phyloP scores from a whole-genome alignment of 1,284 basidiomycete species.

The Papiliotrema terrestris region DNA sequence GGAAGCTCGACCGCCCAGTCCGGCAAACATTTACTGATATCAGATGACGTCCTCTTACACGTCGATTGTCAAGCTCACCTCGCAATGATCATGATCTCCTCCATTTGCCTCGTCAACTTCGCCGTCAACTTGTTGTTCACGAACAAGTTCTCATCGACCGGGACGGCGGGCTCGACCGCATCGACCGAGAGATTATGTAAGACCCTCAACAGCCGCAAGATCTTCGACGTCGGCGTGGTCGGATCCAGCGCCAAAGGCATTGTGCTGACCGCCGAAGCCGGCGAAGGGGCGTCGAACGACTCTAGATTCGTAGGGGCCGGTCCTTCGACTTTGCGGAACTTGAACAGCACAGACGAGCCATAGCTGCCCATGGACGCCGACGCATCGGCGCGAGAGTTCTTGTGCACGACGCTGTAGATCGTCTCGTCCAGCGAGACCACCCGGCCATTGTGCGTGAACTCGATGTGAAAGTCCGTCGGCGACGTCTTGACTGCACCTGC shows the following conservation, averaged over 20 bases:
- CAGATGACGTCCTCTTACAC: background rate
- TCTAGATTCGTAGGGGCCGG: slow-evolving; percentile 56
- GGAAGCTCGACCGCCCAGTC: slow-evolving; percentile 95
- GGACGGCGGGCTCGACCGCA: slow-evolving; percentile 24
- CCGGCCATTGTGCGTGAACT: slow-evolving; percentile 88
- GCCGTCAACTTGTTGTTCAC: slow-evolving; percentile 98
- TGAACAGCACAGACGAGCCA: slow-evolving; percentile 54
- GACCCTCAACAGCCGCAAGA: slow-evolving; percentile 82
- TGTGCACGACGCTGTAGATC: slow-evolving; percentile 90
- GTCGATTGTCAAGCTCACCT: slow-evolving; percentile 56
- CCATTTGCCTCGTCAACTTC: slow-evolving; percentile 94
- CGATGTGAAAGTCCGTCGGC: slow-evolving; percentile 92
- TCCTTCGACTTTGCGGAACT: slow-evolving; percentile 87
- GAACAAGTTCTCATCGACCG: slow-evolving; percentile 68
- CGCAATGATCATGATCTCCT: slow-evolving; percentile 98
- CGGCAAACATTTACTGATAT: slow-evolving; percentile 77
- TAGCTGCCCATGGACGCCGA: slow-evolving; percentile 7
- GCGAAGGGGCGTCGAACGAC: slow-evolving; percentile 35
- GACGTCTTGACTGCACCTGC: slow-evolving; percentile 89
- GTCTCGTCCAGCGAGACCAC: slow-evolving; percentile 80
- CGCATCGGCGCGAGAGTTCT: background rate
- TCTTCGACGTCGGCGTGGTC: slow-evolving; percentile 81
- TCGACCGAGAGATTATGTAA: slow-evolving; percentile 73
- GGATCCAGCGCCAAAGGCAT: slow-evolving; percentile 71
- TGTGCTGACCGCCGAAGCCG: slow-evolving; percentile 33